Evolutionary conservation across 2,329 filamentous ascomycete species (phyloP).

Genomic region (Dactylellina cionopaga): DNA sequence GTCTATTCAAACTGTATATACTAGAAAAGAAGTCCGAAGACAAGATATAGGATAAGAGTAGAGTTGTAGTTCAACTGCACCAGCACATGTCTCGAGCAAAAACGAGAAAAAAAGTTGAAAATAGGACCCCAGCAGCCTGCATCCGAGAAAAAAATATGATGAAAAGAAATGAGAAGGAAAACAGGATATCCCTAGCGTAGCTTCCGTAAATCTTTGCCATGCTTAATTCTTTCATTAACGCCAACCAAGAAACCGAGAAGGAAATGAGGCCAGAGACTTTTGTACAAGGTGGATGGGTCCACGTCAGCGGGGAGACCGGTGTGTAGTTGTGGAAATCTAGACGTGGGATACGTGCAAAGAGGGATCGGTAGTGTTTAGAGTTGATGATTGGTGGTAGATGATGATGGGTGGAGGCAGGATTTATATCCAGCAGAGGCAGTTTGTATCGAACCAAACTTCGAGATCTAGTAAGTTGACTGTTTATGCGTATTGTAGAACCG

Average conservation of each 20-base stretch:
- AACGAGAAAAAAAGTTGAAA: neutral
- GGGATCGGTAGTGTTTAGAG: neutral
- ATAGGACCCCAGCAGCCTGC: slow-evolving; percentile 22
- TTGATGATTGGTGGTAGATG: neutral
- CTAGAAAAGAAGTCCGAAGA: slow-evolving; percentile 13
- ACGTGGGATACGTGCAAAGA: too few species aligned
- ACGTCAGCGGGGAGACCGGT: too few species aligned
- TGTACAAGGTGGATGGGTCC: slow-evolving; percentile 34
- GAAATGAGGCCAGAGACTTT: slow-evolving; percentile 40
- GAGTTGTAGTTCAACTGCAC: slow-evolving; percentile 46
- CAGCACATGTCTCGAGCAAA: slow-evolving; percentile 21
- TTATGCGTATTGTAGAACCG: too few species aligned
- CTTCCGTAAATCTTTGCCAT: slow-evolving; percentile 24
- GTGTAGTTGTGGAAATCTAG: too few species aligned
- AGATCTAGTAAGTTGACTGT: too few species aligned
- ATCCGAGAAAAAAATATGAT: slow-evolving; percentile 1
- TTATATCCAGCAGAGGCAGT: neutral
- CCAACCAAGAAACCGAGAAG: slow-evolving; percentile 25
- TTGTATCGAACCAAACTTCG: neutral
- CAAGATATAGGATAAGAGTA: slow-evolving; percentile 42
- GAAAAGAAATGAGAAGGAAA: slow-evolving; percentile 15
- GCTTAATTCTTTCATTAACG: slow-evolving; percentile 47
- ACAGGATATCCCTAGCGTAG: slow-evolving; percentile 13
- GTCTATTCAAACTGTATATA: slow-evolving; percentile 45
- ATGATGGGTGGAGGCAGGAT: neutral